phyloP scores from a whole-genome alignment of 2,329 filamentous ascomycete genomes.

The Xylaria arbuscula region DNA sequence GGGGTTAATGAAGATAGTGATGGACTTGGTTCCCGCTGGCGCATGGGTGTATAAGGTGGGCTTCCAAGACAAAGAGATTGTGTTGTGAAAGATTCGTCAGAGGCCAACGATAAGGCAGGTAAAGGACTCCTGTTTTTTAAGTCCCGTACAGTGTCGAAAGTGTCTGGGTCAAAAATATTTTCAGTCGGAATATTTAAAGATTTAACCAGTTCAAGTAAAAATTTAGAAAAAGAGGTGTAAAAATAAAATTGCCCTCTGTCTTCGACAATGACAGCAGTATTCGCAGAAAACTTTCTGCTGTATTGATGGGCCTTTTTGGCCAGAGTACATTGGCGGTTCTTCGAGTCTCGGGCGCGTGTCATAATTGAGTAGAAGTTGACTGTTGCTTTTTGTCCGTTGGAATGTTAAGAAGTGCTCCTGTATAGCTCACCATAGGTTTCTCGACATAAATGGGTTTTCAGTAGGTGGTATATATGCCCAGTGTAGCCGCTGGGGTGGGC shows the following conservation, averaged over 20 bases:
- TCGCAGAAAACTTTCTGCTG: slow-evolving; percentile 3
- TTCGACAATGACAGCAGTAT: slow-evolving; percentile 9
- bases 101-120: too few relatives aligned
- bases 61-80: too few relatives aligned
- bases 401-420: too few relatives aligned
- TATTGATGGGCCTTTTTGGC: slow-evolving; percentile 17
- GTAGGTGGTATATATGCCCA: too few relatives aligned
- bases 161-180: slow-evolving; percentile 11
- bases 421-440: too few relatives aligned
- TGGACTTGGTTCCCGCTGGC: too few relatives aligned
- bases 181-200: slow-evolving; percentile 4
- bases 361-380: slow-evolving; percentile 5
- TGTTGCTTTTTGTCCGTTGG: too few relatives aligned
- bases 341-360: slow-evolving; percentile 1
- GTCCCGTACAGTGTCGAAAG: slow-evolving; percentile 6
- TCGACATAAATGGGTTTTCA: too few relatives aligned
- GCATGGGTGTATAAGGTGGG: too few relatives aligned
- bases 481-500: too few relatives aligned
- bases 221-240: slow-evolving; percentile 18
- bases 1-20: too few relatives aligned
- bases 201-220: slow-evolving; percentile 9
- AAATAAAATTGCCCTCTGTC: slow-evolving; percentile 12
- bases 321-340: slow-evolving; percentile 10
- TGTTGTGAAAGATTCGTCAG: too few relatives aligned
- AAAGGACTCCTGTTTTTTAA: slow-evolving; percentile 15